Evolutionary conservation across 1,284 basidiomycete species (phyloP), one percentile per base, ranked within the genome.

Genomic region (Austroboletus novae-zelandiae): DNA sequence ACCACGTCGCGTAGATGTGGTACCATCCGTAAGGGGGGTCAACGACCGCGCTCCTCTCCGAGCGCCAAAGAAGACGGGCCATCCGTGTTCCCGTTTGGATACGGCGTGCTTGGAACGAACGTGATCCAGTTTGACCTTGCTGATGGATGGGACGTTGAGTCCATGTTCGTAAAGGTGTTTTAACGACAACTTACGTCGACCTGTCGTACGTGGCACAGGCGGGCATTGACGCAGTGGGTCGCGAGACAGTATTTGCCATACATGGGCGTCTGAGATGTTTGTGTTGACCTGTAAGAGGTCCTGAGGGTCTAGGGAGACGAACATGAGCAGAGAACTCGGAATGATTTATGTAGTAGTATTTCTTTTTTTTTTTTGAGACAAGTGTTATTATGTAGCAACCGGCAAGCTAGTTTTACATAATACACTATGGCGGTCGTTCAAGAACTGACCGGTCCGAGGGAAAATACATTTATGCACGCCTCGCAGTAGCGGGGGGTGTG

Each of bases 111-210:
- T 17, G 61, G 61, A 4, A 60, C 53, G 2, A 31, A 64, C 29
- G 39, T 59, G 7, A 46, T 64, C 43, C 53, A 64, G 34, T 60
- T 61, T 15, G 59, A 52, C 47, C 51, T 61, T 3, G 48, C 51
- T 0, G 18, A 17, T 0, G 53, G 32, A 14, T 9, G 35, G 6
- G 7, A 43, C 8, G 48, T 10, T 1, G 61, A 61, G 32, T 59
- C 61, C 1, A 51, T 59, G n/a, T 64, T 61, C 37, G 50, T 61
- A 52, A 61, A 54, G 37, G 36, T 63, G 7, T 63, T 61, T 41
- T 61, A 53, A 60, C 61, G 45, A 57, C 43, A 8, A 31, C 43
- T 2, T 57, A 61, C n/a, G 54, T 60, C 11, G 52, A 64, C 34
- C 57, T 61, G 57, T 40, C 23, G 10, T 11, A 42, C 40, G 43